Conservation (phyloP, 164 flowering plant species). For the Euptelea pleiosperma region DNA sequence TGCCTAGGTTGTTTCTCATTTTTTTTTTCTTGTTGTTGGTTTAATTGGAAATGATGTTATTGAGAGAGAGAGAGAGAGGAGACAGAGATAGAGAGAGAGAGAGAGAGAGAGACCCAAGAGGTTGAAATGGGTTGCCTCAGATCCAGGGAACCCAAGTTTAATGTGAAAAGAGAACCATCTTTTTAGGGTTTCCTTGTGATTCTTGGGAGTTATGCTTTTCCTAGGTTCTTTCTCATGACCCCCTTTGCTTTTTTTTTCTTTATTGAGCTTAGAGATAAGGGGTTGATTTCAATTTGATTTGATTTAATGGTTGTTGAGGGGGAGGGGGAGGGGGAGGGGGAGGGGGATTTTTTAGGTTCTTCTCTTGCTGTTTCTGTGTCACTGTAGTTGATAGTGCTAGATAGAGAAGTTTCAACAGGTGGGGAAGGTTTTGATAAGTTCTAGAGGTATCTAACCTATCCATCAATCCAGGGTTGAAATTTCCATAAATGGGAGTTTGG, state of each 20-base stretch:
- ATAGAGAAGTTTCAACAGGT: constrained; percentile 15
- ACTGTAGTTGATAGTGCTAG: constrained; percentile 1
- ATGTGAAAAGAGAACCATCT: constrained; percentile 21
- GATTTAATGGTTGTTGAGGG: too few species aligned
- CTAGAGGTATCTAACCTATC: constrained; percentile 6
- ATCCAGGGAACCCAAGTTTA: background rate
- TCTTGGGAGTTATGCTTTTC: constrained; percentile 19
- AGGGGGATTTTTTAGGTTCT: background rate
- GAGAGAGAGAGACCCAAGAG: too few species aligned
- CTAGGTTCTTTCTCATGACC: constrained; percentile 26
- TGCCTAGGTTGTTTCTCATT: background rate
- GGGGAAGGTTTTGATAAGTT: constrained; percentile 4
- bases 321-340: constrained; percentile 8
- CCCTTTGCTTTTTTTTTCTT: constrained; percentile 16
- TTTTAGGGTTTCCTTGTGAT: constrained; percentile 24
- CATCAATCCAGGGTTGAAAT: constrained; percentile 5
- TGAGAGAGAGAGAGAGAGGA: too few species aligned
- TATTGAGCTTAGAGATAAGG: constrained; percentile 25
- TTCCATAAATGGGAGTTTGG: constrained; percentile 14
- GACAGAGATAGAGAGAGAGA: too few species aligned
- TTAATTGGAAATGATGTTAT: too few species aligned
- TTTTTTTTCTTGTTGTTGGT: constrained; percentile 5
- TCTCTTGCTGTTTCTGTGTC: background rate
- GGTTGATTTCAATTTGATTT: constrained; percentile 14
- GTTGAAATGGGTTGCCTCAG: constrained; percentile 15